Percentiles rank a stretch among this genome's conserved stretches.
Conservation (phyloP, 805 yeast species). For the Candida boidinii region DNA sequence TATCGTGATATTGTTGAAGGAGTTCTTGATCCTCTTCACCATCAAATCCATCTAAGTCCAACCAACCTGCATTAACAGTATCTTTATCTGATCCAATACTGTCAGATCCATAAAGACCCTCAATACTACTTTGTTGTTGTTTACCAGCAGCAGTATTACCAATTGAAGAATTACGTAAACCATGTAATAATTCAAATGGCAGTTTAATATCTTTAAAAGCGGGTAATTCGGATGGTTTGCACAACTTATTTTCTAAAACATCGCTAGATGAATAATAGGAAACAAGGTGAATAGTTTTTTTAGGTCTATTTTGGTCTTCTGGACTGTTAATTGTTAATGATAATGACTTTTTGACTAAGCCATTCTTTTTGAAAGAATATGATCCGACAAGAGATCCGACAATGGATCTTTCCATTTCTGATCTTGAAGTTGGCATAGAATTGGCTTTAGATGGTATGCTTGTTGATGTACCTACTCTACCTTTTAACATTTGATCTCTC, state of each 20-base stretch:
- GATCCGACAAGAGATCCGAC: conserved; percentile 53
- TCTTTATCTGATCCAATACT: conserved; percentile 7
- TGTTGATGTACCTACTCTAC: no score
- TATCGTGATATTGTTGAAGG: no score
- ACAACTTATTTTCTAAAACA: conserved; percentile 48
- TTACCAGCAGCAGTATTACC: no score
- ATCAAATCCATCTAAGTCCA: conserved; percentile 17
- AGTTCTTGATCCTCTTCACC: no score
- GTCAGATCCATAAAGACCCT: conserved; percentile 39
- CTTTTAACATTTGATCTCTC: no score
- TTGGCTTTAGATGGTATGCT: no score
- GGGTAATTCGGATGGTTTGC: conserved; percentile 48
- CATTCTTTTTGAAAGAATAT: conserved; percentile 59
- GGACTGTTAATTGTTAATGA: conserved; percentile 42
- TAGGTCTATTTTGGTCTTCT: conserved; percentile 9
- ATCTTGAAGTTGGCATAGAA: no score
- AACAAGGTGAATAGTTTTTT: conserved; percentile 59
- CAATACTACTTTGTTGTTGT: conserved; percentile 43
- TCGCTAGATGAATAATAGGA: conserved; percentile 75
- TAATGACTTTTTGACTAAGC: conserved; percentile 77
- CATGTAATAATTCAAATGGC: conserved; percentile 40
- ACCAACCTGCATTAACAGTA: no score
- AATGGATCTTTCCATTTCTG: conserved; percentile 31
- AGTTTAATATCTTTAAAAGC: conserved; percentile 40
- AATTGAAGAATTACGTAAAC: conserved; percentile 47